Base-by-base conservation (phyloP, 352 stramenopile genomes). In the Pythium aphanidermatum region DNA sequence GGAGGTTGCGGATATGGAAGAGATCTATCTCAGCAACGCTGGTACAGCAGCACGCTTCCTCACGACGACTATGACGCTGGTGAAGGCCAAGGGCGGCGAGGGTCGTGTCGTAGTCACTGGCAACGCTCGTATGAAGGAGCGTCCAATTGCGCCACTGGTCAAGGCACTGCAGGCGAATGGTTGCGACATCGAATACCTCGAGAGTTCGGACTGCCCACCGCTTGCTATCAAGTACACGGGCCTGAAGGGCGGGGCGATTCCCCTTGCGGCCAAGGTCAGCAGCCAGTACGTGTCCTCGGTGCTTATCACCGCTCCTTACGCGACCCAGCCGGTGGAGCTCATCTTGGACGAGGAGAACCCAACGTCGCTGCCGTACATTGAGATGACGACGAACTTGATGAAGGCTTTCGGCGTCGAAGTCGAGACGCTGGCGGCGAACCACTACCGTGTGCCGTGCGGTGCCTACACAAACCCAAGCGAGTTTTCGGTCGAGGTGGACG, bases 221-320 rank as follows among this genome's bases (percentile, higher is more conserved):
- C 51, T 97, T 29, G 70, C 56, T 14, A 81, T 96, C 44, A 73
- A 76, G 10, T 69, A 78, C 43, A 83, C 73, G 8, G 84, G 78
- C 20, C 52, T 96, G 20, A 47, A 66, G 10, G 87, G 87, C 35
- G 84, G 86, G 16, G 66, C 67, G 31, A 68, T 92, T 26, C 65
- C 65, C 21, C 86, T 99, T 39, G 95, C 86, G 19, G 95, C 92
- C 37, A 98, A 98, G 68, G 74, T 93, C 19, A 91, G 75, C 46
- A 97, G 80, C 32, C 96, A 98, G 64, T 98, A 98, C 70, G 86
- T 99, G 9, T 98, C 92, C 27, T 97, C 91, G 9, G 71, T 98
- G 19, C 86, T 99, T 21, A 97, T 98, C 74, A 96, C 87, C 16
- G 73, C 93, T 16, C 96, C 96, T 37, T 91, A 96, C 48, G 83